Percentiles rank a stretch among this genome's conserved stretches.
phyloP scores from a whole-genome alignment of 2,329 filamentous ascomycete species.

The Thelonectria blattea region DNA sequence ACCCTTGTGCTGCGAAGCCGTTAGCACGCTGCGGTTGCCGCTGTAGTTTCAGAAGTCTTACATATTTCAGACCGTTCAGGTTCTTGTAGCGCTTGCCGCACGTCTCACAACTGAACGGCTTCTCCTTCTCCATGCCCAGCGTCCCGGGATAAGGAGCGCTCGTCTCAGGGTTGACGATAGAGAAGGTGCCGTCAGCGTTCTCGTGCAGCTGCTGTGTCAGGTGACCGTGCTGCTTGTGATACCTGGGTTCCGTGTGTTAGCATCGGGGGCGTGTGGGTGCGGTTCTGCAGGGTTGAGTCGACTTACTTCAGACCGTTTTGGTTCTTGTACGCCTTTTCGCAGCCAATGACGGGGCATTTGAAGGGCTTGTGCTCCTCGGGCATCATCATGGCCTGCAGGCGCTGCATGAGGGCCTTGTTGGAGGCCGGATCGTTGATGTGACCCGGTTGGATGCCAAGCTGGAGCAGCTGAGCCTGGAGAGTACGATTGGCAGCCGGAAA shows the following conservation, averaged over 20 bases:
- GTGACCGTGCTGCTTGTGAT: slow-evolving; percentile 85
- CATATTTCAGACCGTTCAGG: slow-evolving; percentile 95
- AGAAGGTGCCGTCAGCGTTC: slow-evolving; percentile 96
- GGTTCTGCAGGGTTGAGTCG: background rate
- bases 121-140: slow-evolving; percentile 99
- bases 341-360: slow-evolving; percentile 96
- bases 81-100: slow-evolving; percentile 99
- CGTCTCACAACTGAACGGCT: slow-evolving; percentile 95
- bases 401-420: slow-evolving; percentile 62
- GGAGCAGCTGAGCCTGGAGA: slow-evolving; percentile 71
- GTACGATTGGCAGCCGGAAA: slow-evolving; percentile 68
- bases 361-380: slow-evolving; percentile 97
- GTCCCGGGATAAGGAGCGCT: slow-evolving; percentile 94
- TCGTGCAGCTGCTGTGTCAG: slow-evolving; percentile 96
- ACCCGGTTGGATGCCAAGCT: slow-evolving; percentile 76
- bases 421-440: slow-evolving; percentile 82
- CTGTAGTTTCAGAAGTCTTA: slow-evolving; percentile 47
- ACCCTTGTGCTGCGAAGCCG: slow-evolving; percentile 65
- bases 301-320: slow-evolving; percentile 95
- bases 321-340: slow-evolving; percentile 99
- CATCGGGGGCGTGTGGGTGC: background rate
- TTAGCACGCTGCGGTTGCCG: slow-evolving; percentile 41
- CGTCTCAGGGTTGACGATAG: slow-evolving; percentile 96
- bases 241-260: slow-evolving; percentile 51
- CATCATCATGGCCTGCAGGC: slow-evolving; percentile 66